Conservation (phyloP, 345 rosid species). For the Citrus hindsii region DNA sequence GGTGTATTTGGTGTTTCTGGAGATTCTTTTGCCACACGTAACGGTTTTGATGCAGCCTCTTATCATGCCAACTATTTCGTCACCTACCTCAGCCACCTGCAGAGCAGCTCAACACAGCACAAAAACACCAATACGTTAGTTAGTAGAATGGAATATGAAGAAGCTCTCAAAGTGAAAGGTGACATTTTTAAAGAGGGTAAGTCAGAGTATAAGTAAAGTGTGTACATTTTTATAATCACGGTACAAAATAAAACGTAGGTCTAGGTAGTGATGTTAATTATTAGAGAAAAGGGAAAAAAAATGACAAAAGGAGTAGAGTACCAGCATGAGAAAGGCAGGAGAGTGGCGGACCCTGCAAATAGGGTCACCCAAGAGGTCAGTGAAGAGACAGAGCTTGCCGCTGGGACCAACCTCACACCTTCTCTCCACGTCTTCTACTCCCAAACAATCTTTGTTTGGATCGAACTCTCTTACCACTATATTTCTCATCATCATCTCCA, state of each 20-base stretch:
- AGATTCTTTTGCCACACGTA: slow-evolving; percentile 66
- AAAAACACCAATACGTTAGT: not conserved
- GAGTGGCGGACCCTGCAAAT: slow-evolving; percentile 97
- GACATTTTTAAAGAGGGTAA: too few relatives aligned
- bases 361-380: slow-evolving; percentile 98
- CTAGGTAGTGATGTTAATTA: not conserved
- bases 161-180: not conserved
- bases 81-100: slow-evolving; percentile 86
- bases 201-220: too few relatives aligned
- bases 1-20: slow-evolving; percentile 26
- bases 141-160: not conserved
- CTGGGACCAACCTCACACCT: slow-evolving; percentile 87
- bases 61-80: slow-evolving; percentile 78
- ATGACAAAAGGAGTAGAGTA: slow-evolving; percentile 8
- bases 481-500: slow-evolving; percentile 22
- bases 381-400: slow-evolving; percentile 73
- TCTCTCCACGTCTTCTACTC: slow-evolving; percentile 77
- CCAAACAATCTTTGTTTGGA: slow-evolving; percentile 44
- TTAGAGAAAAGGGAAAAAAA: not conserved
- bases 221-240: too few relatives aligned
- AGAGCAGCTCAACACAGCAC: not conserved
- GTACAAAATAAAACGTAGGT: too few relatives aligned
- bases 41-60: slow-evolving; percentile 93
- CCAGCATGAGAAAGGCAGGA: slow-evolving; percentile 97
- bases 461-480: slow-evolving; percentile 73